Evolutionary conservation across 2,329 filamentous ascomycete genomes (phyloP).

Genomic region (Cytospora piceae): DNA sequence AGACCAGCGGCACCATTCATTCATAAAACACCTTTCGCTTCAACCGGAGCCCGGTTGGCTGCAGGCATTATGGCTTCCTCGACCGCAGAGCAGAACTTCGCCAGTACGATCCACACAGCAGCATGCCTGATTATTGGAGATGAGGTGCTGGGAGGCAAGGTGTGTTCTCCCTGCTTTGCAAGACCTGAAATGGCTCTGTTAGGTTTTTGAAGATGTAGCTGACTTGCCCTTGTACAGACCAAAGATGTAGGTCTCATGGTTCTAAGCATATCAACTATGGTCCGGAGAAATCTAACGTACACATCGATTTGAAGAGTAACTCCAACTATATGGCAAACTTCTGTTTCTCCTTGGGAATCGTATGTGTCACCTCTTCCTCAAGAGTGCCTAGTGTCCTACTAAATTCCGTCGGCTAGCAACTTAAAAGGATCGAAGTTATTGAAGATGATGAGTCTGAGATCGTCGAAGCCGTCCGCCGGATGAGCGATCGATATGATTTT

Average conservation of each 20-base stretch:
- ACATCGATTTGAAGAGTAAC: conserved; percentile 55
- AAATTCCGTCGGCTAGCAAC: conserved; percentile 47
- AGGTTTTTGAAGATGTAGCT: conserved; percentile 9
- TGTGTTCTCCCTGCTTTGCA: conserved; percentile 42
- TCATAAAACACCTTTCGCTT: conserved; percentile 28
- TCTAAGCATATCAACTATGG: neutral
- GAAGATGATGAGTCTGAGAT: conserved; percentile 92
- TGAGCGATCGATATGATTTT: conserved; percentile 90
- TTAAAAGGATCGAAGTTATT: conserved; percentile 91
- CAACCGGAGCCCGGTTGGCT: conserved; percentile 9
- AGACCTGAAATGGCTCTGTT: neutral
- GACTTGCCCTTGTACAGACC: conserved; percentile 31
- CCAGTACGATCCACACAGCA: conserved; percentile 80
- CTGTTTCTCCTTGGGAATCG: conserved; percentile 65
- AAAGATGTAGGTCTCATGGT: conserved; percentile 34
- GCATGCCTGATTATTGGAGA: conserved; percentile 96
- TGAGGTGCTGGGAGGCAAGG: conserved; percentile 94
- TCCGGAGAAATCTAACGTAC: neutral
- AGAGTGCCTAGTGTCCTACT: neutral
- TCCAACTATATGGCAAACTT: conserved; percentile 67
- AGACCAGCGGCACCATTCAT: conserved; percentile 60
- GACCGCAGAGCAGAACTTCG: conserved; percentile 58
- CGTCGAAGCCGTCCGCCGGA: conserved; percentile 80
- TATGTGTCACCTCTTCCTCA: conserved; percentile 39
- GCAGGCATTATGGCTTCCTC: conserved; percentile 48